Evolutionary conservation across 2,329 filamentous ascomycete species (phyloP).

Genomic region (Byssochlamys sp.): DNA sequence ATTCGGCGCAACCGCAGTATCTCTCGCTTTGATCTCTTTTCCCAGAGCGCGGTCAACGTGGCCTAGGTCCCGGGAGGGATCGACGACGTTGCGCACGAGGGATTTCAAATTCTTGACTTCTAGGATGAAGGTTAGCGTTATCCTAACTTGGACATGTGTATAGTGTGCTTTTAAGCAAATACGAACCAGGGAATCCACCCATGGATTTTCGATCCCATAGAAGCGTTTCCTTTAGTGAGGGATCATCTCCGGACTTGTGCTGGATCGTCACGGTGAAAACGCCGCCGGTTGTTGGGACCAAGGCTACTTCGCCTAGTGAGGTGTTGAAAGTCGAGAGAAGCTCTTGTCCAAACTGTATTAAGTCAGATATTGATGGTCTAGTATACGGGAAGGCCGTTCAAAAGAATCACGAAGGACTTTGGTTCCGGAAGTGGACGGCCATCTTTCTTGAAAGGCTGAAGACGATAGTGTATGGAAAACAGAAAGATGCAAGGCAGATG

Average conservation of each 20-base stretch:
- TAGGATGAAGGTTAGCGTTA: constrained; percentile 6
- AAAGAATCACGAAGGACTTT: too few species aligned
- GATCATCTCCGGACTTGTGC: constrained; percentile 15
- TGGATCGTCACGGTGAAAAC: constrained; percentile 65
- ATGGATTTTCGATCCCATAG: constrained; percentile 84
- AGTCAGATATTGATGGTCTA: neutral
- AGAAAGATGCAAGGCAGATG: too few species aligned
- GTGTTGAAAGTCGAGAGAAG: constrained; percentile 85
- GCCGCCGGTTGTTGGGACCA: constrained; percentile 77
- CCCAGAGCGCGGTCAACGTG: constrained; percentile 57
- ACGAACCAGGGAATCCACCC: constrained; percentile 70
- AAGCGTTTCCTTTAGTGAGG: constrained; percentile 40
- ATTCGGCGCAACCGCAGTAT: neutral
- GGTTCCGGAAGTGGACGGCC: too few species aligned
- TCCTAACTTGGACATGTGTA: neutral
- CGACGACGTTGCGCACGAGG: constrained; percentile 68
- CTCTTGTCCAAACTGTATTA: constrained; percentile 76
- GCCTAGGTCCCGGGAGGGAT: constrained; percentile 67
- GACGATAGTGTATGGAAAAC: too few species aligned
- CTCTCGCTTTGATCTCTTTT: constrained; percentile 1
- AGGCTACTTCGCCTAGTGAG: constrained; percentile 72
- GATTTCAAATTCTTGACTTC: constrained; percentile 88
- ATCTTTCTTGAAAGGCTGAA: too few species aligned
- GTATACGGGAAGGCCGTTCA: neutral
- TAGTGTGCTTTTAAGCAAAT: constrained; percentile 1